Evolutionary conservation across 2,329 filamentous ascomycete species (phyloP).

Genomic region (Venturia carpophila): DNA sequence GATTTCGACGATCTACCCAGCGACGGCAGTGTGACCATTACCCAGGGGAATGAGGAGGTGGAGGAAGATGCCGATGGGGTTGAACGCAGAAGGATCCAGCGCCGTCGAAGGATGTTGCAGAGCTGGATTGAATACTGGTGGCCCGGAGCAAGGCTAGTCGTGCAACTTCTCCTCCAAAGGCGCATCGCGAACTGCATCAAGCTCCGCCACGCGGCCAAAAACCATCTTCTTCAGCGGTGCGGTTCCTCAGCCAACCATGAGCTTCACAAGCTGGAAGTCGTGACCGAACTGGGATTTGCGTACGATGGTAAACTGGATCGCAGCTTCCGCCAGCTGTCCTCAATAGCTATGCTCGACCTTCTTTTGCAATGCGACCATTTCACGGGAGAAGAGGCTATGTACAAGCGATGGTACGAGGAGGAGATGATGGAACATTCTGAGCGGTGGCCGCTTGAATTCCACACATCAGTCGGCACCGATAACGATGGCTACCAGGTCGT

Average conservation of each 20-base stretch:
- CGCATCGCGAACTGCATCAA: neutral
- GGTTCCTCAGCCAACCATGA: no score
- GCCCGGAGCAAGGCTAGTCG: neutral
- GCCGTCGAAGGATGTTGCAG: neutral
- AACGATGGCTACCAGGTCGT: neutral
- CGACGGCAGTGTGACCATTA: neutral
- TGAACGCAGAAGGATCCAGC: neutral
- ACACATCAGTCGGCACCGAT: neutral
- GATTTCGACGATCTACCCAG: no score
- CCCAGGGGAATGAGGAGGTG: neutral
- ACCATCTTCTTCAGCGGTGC: neutral
- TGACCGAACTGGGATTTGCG: neutral
- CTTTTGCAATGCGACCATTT: neutral
- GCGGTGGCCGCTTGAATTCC: neutral
- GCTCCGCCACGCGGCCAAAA: neutral
- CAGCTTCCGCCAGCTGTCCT: neutral
- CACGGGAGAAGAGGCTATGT: neutral
- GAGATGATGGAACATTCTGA: neutral
- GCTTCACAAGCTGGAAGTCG: neutral
- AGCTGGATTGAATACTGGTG: neutral
- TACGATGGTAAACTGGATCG: neutral
- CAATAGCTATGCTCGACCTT: neutral
- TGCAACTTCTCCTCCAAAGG: slow-evolving; percentile 1
- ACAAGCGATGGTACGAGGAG: neutral
- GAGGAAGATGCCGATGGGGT: neutral